Evolutionary conservation across 192 early-diverging fungal genomes (phyloP).

Genomic region (Chytriomyces sp.): DNA sequence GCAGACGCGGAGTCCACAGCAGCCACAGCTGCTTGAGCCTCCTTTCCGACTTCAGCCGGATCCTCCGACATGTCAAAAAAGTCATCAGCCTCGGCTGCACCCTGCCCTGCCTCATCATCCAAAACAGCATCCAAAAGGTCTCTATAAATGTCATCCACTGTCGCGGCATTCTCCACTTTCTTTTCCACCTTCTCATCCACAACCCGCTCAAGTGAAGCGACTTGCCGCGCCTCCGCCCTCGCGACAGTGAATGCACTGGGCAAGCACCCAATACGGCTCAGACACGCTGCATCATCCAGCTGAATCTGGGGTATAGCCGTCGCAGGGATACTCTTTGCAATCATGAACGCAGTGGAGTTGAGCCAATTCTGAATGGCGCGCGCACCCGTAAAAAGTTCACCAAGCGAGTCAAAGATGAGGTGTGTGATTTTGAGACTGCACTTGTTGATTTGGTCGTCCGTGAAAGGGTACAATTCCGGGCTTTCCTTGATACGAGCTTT

Average conservation of each 20-base stretch:
- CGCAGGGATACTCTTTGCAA: conserved; percentile 75
- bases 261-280: conserved; percentile 41
- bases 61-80: neutral
- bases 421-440: conserved; percentile 76
- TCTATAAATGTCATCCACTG: neutral
- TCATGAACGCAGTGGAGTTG: conserved; percentile 79
- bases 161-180: neutral
- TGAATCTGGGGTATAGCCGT: conserved; percentile 45
- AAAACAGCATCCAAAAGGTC: conserved; percentile 2
- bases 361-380: conserved; percentile 93
- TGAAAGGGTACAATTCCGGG: conserved; percentile 55
- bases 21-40: conserved; percentile 12
- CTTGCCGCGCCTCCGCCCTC: conserved; percentile 1
- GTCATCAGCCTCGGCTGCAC: conserved; percentile 4
- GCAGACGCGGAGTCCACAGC: conserved; percentile 31
- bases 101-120: conserved; percentile 23
- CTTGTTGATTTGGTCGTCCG: conserved; percentile 62
- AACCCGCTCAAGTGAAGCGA: neutral
- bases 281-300: conserved; percentile 41
- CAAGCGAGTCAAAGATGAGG: conserved; percentile 82
- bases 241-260: conserved; percentile 38
- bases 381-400: conserved; percentile 86
- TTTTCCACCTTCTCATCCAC: conserved; percentile 12
- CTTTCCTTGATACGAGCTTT: conserved; percentile 77
- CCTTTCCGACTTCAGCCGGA: neutral